phyloP scores from a whole-genome alignment of 345 rosid species.

The Cardamine resedifolia region DNA sequence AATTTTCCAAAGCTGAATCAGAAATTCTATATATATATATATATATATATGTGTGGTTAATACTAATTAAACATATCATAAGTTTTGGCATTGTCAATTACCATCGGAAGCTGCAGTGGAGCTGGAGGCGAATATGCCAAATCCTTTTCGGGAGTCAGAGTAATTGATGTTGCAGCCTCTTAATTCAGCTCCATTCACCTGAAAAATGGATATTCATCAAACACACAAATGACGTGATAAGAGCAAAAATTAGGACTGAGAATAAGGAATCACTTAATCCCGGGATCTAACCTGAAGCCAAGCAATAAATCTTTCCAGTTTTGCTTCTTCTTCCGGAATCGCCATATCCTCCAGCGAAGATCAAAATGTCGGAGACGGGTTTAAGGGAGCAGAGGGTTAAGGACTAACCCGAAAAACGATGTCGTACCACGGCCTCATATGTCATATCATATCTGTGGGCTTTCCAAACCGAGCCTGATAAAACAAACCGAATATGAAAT shows the following conservation, averaged over 20 bases:
- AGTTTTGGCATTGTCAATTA: constrained; percentile 3
- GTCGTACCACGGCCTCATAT: background rate
- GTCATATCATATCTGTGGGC: too few species aligned
- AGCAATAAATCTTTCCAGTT: constrained; percentile 12
- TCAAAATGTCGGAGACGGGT: background rate
- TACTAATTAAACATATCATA: background rate
- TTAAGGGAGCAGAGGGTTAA: background rate
- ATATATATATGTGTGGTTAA: too few species aligned
- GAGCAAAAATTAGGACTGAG: background rate
- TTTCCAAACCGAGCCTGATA: background rate
- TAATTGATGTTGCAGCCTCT: constrained; percentile 69
- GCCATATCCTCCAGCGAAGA: constrained; percentile 14
- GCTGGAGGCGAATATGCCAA: constrained; percentile 58
- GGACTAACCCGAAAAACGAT: background rate
- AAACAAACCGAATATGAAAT: background rate
- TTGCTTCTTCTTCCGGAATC: constrained; percentile 17
- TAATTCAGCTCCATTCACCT: constrained; percentile 71
- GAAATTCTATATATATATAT: background rate
- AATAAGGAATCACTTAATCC: background rate
- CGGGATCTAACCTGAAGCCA: constrained; percentile 25
- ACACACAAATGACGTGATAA: background rate
- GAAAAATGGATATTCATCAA: background rate
- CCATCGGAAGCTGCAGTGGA: constrained; percentile 47
- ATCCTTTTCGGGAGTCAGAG: constrained; percentile 63
- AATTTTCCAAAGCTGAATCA: background rate